Evolutionary conservation across 169 alveolate species (phyloP).

Genomic region (Eimeria praecox): DNA sequence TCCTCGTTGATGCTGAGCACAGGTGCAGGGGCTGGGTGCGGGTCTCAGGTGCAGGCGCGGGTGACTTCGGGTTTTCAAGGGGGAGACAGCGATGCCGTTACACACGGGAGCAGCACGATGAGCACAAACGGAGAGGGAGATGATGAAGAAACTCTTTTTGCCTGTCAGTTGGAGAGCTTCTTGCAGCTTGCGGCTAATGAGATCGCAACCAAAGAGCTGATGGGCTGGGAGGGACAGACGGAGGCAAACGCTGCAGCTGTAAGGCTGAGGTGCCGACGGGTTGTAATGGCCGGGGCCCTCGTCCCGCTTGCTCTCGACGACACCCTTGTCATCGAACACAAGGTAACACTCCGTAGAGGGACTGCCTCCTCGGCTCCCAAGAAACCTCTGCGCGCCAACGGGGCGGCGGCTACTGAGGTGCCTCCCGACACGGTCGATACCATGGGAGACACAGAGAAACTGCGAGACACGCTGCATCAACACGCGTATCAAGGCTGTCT

Average conservation of each 20-base stretch:
- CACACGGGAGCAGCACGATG: conserved; percentile 48
- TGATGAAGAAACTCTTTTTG: conserved; percentile 14
- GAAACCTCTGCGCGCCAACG: conserved; percentile 8
- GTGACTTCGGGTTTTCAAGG: conserved; percentile 1
- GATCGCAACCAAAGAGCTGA: conserved; percentile 2
- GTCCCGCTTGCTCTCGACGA: conserved; percentile 79
- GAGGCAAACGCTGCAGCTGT: conserved; percentile 33
- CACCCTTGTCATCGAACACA: conserved; percentile 64
- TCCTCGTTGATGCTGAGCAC: conserved; percentile 6
- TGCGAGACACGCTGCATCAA: conserved; percentile 36
- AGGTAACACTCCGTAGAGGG: conserved; percentile 62
- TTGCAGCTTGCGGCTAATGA: conserved; percentile 29
- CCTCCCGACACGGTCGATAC: background rate
- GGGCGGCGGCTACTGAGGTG: background rate
- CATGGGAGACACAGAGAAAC: conserved; percentile 28
- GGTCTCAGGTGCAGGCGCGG: conserved; percentile 11
- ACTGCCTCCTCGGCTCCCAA: background rate
- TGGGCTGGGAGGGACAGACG: conserved; percentile 34
- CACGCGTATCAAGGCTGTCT: conserved; percentile 57
- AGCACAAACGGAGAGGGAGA: conserved; percentile 57
- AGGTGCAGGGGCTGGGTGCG: background rate
- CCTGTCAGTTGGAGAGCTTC: conserved; percentile 40
- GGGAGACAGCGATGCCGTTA: conserved; percentile 19
- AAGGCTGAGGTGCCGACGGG: conserved; percentile 12
- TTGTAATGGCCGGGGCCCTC: conserved; percentile 71